Evolutionary conservation across 2,329 filamentous ascomycete genomes (phyloP), one percentile per base, ranked within the genome.

Genomic region (Sordariomycetes sp.): DNA sequence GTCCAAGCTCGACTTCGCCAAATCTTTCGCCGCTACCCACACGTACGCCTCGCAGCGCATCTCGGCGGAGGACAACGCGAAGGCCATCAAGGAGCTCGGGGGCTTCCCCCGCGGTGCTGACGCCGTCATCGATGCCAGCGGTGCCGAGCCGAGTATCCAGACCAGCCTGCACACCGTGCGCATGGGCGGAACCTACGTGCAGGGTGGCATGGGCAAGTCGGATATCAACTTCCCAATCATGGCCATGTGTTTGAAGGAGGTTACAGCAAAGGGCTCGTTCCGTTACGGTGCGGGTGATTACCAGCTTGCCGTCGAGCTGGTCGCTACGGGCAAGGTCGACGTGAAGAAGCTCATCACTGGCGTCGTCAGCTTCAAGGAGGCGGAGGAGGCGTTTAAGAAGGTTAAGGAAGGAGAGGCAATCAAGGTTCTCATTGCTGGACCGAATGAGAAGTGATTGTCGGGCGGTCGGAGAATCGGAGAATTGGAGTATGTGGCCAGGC

Each of bases 171-270:
- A 88, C 58, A 70, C 71, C 15, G 72, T 87, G 18, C 72, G 79
- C 42, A 67, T 68, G 30, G 85, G 85, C 36, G 85, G 85, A 21
- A 79, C 72, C 12, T 90, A 86, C 48, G 80, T 93, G 8, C 86
- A 93, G 63, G 86, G 79, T 39, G 88, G 88, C 36, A 94, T 95
- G 86, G 90, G 90, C 51, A 83, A 82, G 54, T 59, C 77, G 25
- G 85, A 94, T 50, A 88, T 95, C 56, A 83, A 62, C 8, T 94
- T 95, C 66, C 90, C 90, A 33, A 94, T 96, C 55, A 84, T 90
- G 74, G 82, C 84, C 5, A 69, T 93, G 52, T 93, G 87, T 57
- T 71, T 79, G 33, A 95, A 95, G 65, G 90, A 96, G 66, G 68
- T 94, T 33, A 93, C 80, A 9, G 72, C 84, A 30, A 84, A 82